Evolutionary conservation across 1,139 yeast genomes (phyloP).

Genomic region (Kurtzmaniella natalensis): DNA sequence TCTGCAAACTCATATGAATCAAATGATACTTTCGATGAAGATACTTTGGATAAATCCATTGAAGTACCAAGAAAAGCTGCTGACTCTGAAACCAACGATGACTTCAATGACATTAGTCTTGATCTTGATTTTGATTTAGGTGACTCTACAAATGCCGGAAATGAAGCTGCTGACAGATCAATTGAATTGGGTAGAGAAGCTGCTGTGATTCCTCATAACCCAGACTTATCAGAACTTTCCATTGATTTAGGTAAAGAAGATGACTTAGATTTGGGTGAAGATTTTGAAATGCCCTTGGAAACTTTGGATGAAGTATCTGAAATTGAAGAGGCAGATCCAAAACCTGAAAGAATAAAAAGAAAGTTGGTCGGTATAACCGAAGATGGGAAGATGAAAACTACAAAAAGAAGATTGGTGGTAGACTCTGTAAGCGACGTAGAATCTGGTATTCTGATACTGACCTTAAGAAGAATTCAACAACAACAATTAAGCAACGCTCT

Average conservation of each 20-base stretch:
- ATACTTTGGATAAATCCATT: constrained; percentile 43
- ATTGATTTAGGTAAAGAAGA: constrained; percentile 19
- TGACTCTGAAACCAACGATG: constrained; percentile 19
- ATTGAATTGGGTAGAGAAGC: constrained; percentile 49
- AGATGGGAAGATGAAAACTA: constrained; percentile 35
- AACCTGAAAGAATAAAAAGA: constrained; percentile 20
- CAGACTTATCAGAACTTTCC: constrained; percentile 24
- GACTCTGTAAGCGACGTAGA: constrained; percentile 32
- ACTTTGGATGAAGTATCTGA: constrained; percentile 18
- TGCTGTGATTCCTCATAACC: constrained; percentile 13
- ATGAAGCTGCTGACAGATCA: constrained; percentile 25
- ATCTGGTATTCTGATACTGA: constrained; percentile 31
- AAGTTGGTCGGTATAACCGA: constrained; percentile 34
- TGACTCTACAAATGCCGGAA: constrained; percentile 11
- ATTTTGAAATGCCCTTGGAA: constrained; percentile 29
- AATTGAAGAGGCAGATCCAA: constrained; percentile 12
- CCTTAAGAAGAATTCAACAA: constrained; percentile 29
- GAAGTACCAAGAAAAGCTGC: constrained; percentile 51
- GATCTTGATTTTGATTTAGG: constrained; percentile 49
- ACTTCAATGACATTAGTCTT: constrained; percentile 29
- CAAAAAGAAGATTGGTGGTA: constrained; percentile 34
- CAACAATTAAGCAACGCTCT: constrained; percentile 15
- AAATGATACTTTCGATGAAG: constrained; percentile 2
- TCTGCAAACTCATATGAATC: constrained; percentile 3
- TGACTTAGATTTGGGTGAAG: constrained; percentile 16